Base-by-base conservation (phyloP, 1,284 basidiomycete species). In the Puccinia hordei region DNA sequence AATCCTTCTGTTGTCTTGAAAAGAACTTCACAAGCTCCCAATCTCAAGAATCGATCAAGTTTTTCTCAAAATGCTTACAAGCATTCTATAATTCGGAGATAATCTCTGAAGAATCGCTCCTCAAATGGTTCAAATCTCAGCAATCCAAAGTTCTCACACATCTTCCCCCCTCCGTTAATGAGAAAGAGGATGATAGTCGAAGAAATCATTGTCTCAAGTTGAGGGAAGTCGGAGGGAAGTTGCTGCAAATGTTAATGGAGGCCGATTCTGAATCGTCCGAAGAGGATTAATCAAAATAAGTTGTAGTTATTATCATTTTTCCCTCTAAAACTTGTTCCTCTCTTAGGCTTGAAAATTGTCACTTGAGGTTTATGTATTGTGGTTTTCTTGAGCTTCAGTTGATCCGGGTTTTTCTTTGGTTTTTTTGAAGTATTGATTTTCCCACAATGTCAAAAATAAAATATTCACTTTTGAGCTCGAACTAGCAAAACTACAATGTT, bases 71-170 rank as follows among this genome's bases (percentile, higher is more conserved):
- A 35, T 83, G 86, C 13, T 82, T 87, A 57, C 86, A 86, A 79
- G 85, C 84, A 72, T 86, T 86, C 66, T 87, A 87, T 83, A 86
- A 87, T 79, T 83, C 85, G 55, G 87, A 87, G 51, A 82, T 87
- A n/a, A 84, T 87, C n/a, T 82, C 81, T 27, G 86, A 86, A 69
- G 87, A 87, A 30, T 85, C 84, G 19, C 85, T 87, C 1, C 83
- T 87, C 5, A 83, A 81, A 13, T 87, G 87, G 87, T 87, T 86
- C 83, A 85, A 82, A 80, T 81, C 73, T 55, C 61, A 71, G 19
- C 66, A 74, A 66, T 82, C 84, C 38, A 82, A 83, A 69, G 2
- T 79, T 30, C 15, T 24, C 2, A 38, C 49, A 53, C 33, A 22
- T 33, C 6, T 27, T 22, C 30, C 2, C 22, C 2, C 27, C 30